Evolutionary conservation across 805 yeast species (phyloP).

Genomic region (Cyberlindnera amylophila): DNA sequence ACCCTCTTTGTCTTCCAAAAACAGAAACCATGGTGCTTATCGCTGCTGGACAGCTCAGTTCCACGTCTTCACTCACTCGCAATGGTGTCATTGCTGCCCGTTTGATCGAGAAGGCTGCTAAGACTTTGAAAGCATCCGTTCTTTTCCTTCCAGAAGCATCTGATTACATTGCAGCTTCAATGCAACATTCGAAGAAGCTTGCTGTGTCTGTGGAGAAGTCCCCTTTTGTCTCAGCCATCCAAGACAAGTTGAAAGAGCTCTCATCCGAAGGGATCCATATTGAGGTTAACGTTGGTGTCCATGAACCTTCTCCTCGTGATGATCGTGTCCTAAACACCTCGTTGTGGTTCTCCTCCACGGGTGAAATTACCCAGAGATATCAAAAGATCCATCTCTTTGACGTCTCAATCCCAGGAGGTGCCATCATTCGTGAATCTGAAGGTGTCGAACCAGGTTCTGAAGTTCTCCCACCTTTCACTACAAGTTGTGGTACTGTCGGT

Average conservation of each 20-base stretch:
- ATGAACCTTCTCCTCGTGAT: slow-evolving; percentile 58
- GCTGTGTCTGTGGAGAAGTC: slow-evolving; percentile 44
- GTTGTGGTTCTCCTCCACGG: slow-evolving; percentile 63
- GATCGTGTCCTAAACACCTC: slow-evolving; percentile 65
- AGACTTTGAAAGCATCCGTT: slow-evolving; percentile 50
- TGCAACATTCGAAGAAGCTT: slow-evolving; percentile 54
- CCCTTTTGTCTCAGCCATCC: slow-evolving; percentile 39
- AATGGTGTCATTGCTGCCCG: slow-evolving; percentile 59
- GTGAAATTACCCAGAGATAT: slow-evolving; percentile 64
- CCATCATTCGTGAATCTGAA: slow-evolving; percentile 68
- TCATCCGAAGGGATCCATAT: slow-evolving; percentile 35
- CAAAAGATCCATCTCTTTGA: slow-evolving; percentile 89
- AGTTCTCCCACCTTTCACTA: slow-evolving; percentile 49
- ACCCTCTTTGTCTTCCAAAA: too few relatives aligned
- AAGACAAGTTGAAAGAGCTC: slow-evolving; percentile 42
- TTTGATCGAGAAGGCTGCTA: slow-evolving; percentile 62
- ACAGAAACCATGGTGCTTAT: slow-evolving; percentile 46
- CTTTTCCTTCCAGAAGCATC: slow-evolving; percentile 92
- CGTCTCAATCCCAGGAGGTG: slow-evolving; percentile 63
- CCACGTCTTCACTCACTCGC: slow-evolving; percentile 55
- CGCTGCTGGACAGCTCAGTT: slow-evolving; percentile 86
- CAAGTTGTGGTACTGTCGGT: slow-evolving; percentile 65
- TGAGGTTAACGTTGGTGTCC: slow-evolving; percentile 82
- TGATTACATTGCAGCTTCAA: slow-evolving; percentile 66
- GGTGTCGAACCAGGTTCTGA: slow-evolving; percentile 76